Conservation (phyloP, 106 monocot genomes). For the Allium sativum region DNA sequence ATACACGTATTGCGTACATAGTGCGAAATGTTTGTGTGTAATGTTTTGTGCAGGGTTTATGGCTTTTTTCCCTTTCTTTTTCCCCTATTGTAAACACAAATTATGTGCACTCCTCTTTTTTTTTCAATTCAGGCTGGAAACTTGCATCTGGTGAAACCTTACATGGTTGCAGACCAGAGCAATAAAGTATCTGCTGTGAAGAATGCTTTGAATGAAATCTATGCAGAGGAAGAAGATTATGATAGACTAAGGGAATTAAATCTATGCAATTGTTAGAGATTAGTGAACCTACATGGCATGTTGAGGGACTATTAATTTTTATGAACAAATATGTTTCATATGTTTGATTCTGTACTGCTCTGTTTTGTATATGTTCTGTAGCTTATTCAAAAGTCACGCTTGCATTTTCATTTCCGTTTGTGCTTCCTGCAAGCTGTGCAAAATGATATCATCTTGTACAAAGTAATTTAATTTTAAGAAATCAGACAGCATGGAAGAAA, state of each 20-base stretch:
- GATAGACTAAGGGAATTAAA: constrained; percentile 81
- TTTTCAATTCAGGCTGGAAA: constrained; percentile 58
- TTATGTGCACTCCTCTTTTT: not conserved
- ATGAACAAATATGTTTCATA: too few relatives aligned
- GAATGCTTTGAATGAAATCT: constrained; percentile 96
- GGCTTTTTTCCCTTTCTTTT: not conserved
- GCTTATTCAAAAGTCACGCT: too few relatives aligned
- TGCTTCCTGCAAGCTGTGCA: too few relatives aligned
- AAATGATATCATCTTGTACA: too few relatives aligned
- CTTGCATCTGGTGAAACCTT: constrained; percentile 81
- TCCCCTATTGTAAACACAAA: not conserved
- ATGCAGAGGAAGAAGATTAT: constrained; percentile 94
- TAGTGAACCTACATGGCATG: constrained; percentile 45
- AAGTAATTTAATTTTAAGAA: too few relatives aligned
- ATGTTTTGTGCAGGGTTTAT: not conserved
- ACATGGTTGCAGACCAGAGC: constrained; percentile 95
- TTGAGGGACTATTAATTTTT: too few relatives aligned
- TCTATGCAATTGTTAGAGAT: too few relatives aligned
- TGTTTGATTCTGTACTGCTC: too few relatives aligned
- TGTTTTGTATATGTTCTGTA: too few relatives aligned
- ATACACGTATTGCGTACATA: constrained; percentile 90
- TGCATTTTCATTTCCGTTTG: too few relatives aligned
- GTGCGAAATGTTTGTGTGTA: constrained; percentile 58
- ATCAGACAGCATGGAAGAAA: too few relatives aligned
- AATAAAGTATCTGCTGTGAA: constrained; percentile 94